Conservation (phyloP, 176 grass and related monocot genomes). For the Musa troglodytarum region DNA sequence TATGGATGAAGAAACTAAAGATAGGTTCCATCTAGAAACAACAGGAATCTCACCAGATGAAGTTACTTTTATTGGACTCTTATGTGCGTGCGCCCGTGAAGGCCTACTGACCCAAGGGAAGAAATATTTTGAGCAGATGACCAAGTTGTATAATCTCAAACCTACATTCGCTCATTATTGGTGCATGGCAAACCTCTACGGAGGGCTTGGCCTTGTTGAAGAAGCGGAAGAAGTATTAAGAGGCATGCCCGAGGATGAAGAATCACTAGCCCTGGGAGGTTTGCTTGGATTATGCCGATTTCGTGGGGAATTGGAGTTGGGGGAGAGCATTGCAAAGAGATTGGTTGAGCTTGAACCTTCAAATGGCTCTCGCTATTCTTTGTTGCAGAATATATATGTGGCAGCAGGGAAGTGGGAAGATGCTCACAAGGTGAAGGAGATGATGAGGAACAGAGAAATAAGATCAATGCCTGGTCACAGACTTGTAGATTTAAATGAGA, state of each 20-base stretch:
- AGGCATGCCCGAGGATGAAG: constrained; percentile 37
- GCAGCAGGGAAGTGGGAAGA: constrained; percentile 54
- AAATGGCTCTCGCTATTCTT: constrained; percentile 42
- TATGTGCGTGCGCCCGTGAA: constrained; percentile 39
- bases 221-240: constrained; percentile 30
- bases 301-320: constrained; percentile 39
- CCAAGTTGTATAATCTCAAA: constrained; percentile 31
- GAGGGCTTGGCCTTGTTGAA: constrained; percentile 35
- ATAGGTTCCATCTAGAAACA: not conserved
- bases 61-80: constrained; percentile 45
- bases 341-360: constrained; percentile 58
- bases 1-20: constrained; percentile 2
- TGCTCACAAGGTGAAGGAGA: constrained; percentile 45
- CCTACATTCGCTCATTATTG: constrained; percentile 65
- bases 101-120: constrained; percentile 48
- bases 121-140: constrained; percentile 56
- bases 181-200: constrained; percentile 62
- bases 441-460: constrained; percentile 29
- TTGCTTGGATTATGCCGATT: constrained; percentile 66
- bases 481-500: constrained; percentile 49
- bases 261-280: constrained; percentile 36
- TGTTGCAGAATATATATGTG: constrained; percentile 56
- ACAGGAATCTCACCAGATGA: constrained; percentile 34
- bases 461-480: constrained; percentile 48
- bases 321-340: constrained; percentile 44